Evolutionary conservation across 768 basidiomycete genomes (phyloP).

Genomic region (Termitomyces eurrhizus): DNA sequence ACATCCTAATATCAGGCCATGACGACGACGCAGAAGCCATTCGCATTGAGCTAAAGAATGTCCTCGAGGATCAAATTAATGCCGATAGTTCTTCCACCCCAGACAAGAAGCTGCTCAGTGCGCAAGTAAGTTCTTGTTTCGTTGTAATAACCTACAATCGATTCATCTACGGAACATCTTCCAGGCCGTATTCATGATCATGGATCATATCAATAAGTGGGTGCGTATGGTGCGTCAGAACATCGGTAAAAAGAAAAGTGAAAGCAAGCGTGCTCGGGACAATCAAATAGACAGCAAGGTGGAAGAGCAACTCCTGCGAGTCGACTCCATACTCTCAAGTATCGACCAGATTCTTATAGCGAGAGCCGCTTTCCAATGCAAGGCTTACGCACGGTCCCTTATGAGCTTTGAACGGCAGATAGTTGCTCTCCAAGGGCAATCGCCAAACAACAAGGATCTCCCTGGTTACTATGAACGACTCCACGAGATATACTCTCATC

Average conservation of each 20-base stretch:
- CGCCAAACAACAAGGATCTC: slow-evolving; percentile 43
- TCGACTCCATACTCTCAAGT: slow-evolving; percentile 79
- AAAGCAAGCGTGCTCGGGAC: slow-evolving; percentile 45
- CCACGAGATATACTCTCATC: slow-evolving; percentile 92
- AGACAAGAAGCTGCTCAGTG: slow-evolving; percentile 86
- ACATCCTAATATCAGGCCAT: slow-evolving; percentile 74
- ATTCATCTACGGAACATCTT: not conserved
- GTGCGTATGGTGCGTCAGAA: slow-evolving; percentile 73
- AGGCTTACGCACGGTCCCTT: slow-evolving; percentile 88
- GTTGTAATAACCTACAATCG: not conserved
- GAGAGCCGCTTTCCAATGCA: slow-evolving; percentile 90
- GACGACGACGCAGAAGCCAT: slow-evolving; percentile 62
- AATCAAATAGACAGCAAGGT: slow-evolving; percentile 32
- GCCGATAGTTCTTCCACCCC: slow-evolving; percentile 49
- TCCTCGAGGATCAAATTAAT: slow-evolving; percentile 85
- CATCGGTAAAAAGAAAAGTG: slow-evolving; percentile 42
- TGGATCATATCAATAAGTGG: slow-evolving; percentile 94
- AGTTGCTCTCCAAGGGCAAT: slow-evolving; percentile 41
- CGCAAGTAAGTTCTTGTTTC: slow-evolving; percentile 63
- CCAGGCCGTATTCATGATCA: slow-evolving; percentile 88
- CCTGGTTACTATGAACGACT: slow-evolving; percentile 81
- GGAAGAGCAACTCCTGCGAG: slow-evolving; percentile 59
- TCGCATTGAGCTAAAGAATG: slow-evolving; percentile 69
- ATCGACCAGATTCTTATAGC: slow-evolving; percentile 90
- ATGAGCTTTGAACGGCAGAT: slow-evolving; percentile 94